These are phyloP conservation scores for Metarhizium album DNA, from an alignment of 2,329 filamentous ascomycete genomes.

Conservation along the genomic window DNA sequence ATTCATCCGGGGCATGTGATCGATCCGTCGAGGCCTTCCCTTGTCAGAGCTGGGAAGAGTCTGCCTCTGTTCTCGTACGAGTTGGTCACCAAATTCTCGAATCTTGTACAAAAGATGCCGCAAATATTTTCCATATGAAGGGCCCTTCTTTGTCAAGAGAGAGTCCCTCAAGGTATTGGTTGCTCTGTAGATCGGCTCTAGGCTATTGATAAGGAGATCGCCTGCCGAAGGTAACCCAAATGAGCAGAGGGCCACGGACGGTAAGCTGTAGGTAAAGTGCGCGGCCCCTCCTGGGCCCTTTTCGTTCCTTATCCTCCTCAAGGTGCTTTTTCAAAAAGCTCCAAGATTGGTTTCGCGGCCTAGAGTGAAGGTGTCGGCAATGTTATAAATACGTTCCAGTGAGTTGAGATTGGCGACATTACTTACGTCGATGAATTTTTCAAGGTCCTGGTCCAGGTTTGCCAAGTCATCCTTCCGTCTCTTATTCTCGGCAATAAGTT, in stretches of 20 bases:
- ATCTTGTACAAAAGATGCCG: no score
- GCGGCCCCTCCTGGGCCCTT: background rate
- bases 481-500: slow-evolving; percentile 64
- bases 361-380: slow-evolving; percentile 24
- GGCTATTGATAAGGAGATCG: no score
- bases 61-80: no score
- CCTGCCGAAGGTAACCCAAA: no score
- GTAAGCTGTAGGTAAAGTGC: background rate
- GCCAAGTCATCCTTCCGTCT: slow-evolving; percentile 87
- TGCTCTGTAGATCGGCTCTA: no score
- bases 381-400: background rate
- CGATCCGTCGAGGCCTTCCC: no score
- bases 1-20: no score
- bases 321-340: slow-evolving; percentile 66
- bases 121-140: no score
- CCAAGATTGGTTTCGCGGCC: slow-evolving; percentile 82
- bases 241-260: background rate
- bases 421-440: slow-evolving; percentile 83
- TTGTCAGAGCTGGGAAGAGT: no score
- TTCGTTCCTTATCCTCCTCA: slow-evolving; percentile 18
- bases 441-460: slow-evolving; percentile 81
- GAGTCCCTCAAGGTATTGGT: no score
- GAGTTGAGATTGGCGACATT: background rate
- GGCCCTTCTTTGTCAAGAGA: no score
- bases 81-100: no score